Percentiles rank a stretch among this genome's conserved stretches.
phyloP scores from a whole-genome alignment of 1,284 basidiomycete genomes.

The Tilletia setariae region DNA sequence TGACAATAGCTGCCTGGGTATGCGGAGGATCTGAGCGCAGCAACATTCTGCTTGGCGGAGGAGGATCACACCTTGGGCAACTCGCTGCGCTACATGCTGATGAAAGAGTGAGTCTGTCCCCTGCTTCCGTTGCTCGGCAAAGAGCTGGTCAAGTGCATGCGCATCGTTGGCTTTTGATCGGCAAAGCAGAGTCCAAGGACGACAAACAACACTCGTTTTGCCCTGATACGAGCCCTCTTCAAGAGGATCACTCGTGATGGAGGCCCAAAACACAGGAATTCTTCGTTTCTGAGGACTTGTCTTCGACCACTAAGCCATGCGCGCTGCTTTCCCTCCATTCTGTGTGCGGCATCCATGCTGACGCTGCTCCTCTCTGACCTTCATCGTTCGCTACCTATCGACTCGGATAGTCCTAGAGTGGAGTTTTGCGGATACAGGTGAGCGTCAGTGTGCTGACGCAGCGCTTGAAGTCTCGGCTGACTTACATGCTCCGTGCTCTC shows the following conservation, averaged over 20 bases:
- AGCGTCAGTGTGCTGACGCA: conserved; percentile 31
- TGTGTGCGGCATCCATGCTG: background rate
- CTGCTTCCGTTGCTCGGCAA: background rate
- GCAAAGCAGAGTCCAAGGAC: conserved; percentile 14
- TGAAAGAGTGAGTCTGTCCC: conserved; percentile 79
- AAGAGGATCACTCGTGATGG: conserved; percentile 20
- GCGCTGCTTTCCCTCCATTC: background rate
- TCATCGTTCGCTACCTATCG: background rate
- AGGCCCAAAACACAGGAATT: conserved; percentile 51
- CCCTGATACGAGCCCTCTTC: conserved; percentile 18
- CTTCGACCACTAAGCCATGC: background rate
- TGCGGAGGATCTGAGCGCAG: conserved; percentile 76
- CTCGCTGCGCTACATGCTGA: conserved; percentile 90
- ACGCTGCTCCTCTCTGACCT: conserved; percentile 20
- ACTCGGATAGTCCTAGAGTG: conserved; percentile 79
- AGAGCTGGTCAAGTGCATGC: too few species aligned
- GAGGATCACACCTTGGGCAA: conserved; percentile 97
- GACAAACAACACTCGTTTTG: conserved; percentile 20
- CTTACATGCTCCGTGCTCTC: too few species aligned
- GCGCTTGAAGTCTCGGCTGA: background rate
- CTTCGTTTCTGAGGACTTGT: conserved; percentile 53
- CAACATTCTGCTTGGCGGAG: conserved; percentile 85
- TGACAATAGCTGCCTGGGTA: conserved; percentile 64
- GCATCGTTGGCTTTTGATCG: too few species aligned
- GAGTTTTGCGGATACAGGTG: conserved; percentile 98